These are phyloP conservation scores for Apium graveolens DNA, from an alignment of 129 eudicot genomes.

Conservation along the genomic window DNA sequence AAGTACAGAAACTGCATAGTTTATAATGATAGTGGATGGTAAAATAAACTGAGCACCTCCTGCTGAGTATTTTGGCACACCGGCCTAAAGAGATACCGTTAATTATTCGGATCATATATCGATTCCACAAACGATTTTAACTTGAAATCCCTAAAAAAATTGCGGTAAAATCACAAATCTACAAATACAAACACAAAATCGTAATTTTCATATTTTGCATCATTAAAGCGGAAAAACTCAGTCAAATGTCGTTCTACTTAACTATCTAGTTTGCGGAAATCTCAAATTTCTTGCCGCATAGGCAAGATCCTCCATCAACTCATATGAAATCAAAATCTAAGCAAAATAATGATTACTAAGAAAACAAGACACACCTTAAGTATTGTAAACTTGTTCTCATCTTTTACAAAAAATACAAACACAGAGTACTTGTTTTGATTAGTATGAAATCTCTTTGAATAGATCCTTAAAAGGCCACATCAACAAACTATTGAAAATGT, in stretches of 20 bases:
- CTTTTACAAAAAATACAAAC: background rate
- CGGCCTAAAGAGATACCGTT: background rate
- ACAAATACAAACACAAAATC: background rate
- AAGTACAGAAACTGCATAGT: background rate
- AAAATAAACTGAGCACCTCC: background rate
- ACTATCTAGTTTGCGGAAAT: background rate
- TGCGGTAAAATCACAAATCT: background rate
- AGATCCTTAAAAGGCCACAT: background rate
- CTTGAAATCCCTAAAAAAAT: no score
- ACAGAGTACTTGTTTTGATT: background rate
- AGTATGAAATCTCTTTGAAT: background rate
- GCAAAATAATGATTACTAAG: background rate
- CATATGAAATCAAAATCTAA: background rate
- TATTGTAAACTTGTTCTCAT: background rate
- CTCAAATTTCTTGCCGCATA: background rate
- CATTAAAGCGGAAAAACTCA: background rate
- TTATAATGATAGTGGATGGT: slow-evolving; percentile 1
- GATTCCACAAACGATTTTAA: background rate
- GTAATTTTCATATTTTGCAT: no score
- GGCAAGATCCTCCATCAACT: background rate
- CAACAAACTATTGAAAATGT: background rate
- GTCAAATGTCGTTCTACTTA: no score
- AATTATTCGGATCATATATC: background rate
- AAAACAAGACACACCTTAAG: background rate
- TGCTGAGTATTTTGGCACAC: background rate